Evolutionary conservation across 768 basidiomycete genomes (phyloP).

Genomic region (Mycena floridula): DNA sequence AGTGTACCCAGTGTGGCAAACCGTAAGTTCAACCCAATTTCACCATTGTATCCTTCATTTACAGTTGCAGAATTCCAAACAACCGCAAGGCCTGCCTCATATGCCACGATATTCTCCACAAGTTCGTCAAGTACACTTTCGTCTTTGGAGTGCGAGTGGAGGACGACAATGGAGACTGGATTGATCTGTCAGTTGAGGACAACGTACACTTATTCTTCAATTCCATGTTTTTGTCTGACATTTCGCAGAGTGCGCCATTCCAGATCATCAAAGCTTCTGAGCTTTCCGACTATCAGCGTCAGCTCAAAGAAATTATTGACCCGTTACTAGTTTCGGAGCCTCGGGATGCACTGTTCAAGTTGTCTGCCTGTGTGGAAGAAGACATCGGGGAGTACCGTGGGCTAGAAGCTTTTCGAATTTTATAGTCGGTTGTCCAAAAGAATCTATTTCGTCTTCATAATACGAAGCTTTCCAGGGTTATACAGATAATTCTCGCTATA

Average conservation of each 20-base stretch:
- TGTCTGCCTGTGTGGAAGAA: no score
- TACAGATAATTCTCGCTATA: conserved; percentile 92
- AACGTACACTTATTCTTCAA: not conserved
- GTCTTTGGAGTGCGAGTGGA: not conserved
- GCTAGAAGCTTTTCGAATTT: no score
- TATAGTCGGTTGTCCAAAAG: no score
- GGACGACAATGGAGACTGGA: not conserved
- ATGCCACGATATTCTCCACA: not conserved
- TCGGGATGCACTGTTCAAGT: no score
- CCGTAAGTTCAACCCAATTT: not conserved
- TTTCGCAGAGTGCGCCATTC: no score
- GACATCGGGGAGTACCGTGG: no score
- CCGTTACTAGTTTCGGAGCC: no score
- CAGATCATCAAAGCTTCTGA: no score
- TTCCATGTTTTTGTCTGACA: no score
- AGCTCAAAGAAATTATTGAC: no score
- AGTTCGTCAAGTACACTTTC: not conserved
- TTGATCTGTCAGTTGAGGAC: not conserved
- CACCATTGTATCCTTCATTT: no score
- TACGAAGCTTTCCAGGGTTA: conserved; percentile 70
- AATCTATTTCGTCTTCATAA: conserved; percentile 85
- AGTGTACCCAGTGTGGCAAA: not conserved
- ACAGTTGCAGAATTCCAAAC: not conserved
- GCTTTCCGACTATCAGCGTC: no score
- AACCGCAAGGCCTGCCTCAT: not conserved